A percentile compares a stretch with the other conserved stretches of the same genome.
These are phyloP conservation scores for Xylaria acuta DNA, from an alignment of 495 filamentous ascomycete genomes.

Conservation along the genomic window DNA sequence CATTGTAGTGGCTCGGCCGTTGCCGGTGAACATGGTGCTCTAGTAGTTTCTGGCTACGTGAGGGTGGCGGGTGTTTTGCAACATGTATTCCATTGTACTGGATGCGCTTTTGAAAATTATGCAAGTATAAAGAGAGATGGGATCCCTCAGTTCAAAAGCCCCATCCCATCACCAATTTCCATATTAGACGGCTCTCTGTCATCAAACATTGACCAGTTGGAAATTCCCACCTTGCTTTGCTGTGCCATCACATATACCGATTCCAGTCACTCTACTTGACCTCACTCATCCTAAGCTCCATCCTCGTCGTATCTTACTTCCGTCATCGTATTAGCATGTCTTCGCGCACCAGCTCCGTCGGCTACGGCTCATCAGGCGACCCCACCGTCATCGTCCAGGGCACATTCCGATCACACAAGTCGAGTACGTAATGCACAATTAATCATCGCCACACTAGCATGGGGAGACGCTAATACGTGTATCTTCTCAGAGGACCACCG, in stretches of 20 bases:
- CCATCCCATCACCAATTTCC: background rate
- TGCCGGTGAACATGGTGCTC: slow-evolving; percentile 6
- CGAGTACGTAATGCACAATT: background rate
- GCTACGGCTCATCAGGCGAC: background rate
- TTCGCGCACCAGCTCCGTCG: background rate
- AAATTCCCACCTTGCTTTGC: background rate
- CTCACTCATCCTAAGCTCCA: background rate
- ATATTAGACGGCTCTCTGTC: background rate
- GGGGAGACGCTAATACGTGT: background rate
- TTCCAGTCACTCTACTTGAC: background rate
- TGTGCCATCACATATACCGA: background rate
- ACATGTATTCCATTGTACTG: background rate
- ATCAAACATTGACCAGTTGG: background rate
- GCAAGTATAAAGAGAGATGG: background rate
- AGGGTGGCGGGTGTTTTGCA: background rate
- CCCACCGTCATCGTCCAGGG: background rate
- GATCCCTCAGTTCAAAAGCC: background rate
- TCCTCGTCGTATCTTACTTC: background rate
- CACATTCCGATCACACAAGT: slow-evolving; percentile 14
- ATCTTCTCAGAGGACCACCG: slow-evolving; percentile 15
- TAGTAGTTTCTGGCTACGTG: background rate
- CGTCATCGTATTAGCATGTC: slow-evolving; percentile 7
- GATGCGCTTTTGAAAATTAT: background rate
- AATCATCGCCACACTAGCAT: background rate
- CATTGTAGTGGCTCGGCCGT: slow-evolving; percentile 14